These are phyloP conservation scores for Tolypocladium sp. DNA, from an alignment of 2,329 filamentous ascomycete species.

Conservation along the genomic window DNA sequence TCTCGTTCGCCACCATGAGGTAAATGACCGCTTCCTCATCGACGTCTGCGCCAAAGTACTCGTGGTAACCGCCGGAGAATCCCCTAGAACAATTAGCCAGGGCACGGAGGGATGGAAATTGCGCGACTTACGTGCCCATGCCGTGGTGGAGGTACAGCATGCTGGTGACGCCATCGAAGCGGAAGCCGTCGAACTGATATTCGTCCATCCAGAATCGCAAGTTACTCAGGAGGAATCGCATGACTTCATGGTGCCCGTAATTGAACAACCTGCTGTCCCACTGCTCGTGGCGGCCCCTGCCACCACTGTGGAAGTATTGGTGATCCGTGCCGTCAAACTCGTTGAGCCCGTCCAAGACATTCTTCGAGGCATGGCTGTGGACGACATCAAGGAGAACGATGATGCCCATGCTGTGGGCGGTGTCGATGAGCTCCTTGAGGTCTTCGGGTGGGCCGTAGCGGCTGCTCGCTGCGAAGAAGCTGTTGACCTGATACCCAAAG, in stretches of 20 bases:
- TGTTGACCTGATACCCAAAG: slow-evolving; percentile 98
- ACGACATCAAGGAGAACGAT: slow-evolving; percentile 91
- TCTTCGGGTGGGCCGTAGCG: slow-evolving; percentile 91
- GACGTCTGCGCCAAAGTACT: slow-evolving; percentile 85
- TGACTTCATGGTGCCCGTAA: slow-evolving; percentile 87
- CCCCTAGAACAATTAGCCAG: slow-evolving; percentile 44
- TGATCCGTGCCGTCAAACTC: slow-evolving; percentile 93
- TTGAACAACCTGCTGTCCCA: slow-evolving; percentile 98
- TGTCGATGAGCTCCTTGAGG: slow-evolving; percentile 92
- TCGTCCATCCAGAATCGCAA: slow-evolving; percentile 99
- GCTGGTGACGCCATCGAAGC: slow-evolving; percentile 95
- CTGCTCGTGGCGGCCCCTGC: slow-evolving; percentile 76
- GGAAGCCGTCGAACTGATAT: slow-evolving; percentile 92
- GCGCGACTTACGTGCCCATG: slow-evolving; percentile 72
- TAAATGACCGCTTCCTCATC: slow-evolving; percentile 94
- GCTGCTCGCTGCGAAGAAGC: slow-evolving; percentile 95
- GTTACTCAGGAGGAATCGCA: slow-evolving; percentile 94
- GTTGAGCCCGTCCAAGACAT: slow-evolving; percentile 89
- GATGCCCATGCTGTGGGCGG: slow-evolving; percentile 83
- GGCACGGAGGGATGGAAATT: too few relatives aligned
- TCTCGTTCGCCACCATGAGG: slow-evolving; percentile 91
- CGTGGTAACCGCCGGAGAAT: slow-evolving; percentile 95
- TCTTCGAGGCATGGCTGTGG: slow-evolving; percentile 97
- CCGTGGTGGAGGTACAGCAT: slow-evolving; percentile 97
- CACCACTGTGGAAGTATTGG: slow-evolving; percentile 87